phyloP scores from a whole-genome alignment of 2,329 filamentous ascomycete genomes.

The Aspergillus sclerotialis region DNA sequence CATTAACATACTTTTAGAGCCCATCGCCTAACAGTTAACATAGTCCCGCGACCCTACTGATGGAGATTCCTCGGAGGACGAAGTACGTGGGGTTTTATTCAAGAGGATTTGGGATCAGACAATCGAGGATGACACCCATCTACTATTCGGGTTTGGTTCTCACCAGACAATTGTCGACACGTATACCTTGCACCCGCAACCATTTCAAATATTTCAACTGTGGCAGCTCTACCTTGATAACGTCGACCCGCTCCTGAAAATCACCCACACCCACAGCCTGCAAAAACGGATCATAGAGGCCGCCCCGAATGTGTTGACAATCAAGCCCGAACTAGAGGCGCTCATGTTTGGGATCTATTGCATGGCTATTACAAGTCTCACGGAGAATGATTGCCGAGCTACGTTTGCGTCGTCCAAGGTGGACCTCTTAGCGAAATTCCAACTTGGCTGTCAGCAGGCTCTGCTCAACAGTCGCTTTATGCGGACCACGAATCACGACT shows the following conservation, averaged over 20 bases:
- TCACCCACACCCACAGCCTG: conserved; percentile 58
- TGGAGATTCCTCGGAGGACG: conserved; percentile 52
- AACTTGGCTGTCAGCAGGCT: conserved; percentile 37
- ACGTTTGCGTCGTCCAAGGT: conserved; percentile 23
- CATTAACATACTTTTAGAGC: too few species aligned
- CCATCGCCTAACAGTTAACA: too few species aligned
- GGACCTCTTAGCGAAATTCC: conserved; percentile 30
- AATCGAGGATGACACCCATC: conserved; percentile 19
- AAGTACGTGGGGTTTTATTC: conserved; percentile 48
- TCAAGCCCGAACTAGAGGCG: conserved; percentile 17
- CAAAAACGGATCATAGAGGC: conserved; percentile 56
- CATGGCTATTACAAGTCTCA: conserved; percentile 50
- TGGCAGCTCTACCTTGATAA: conserved; percentile 15
- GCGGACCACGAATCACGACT: conserved; percentile 13
- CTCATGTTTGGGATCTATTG: conserved; percentile 59
- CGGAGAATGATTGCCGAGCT: conserved; percentile 45
- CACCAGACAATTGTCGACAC: conserved; percentile 39
- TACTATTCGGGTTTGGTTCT: too few species aligned
- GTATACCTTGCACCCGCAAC: conserved; percentile 9
- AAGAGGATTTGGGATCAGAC: conserved; percentile 53
- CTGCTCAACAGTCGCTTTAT: conserved; percentile 37
- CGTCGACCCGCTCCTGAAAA: conserved; percentile 50
- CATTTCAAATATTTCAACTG: conserved; percentile 12
- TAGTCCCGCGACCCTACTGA: too few species aligned
- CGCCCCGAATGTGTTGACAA: conserved; percentile 46